Base-by-base conservation (phyloP, 805 yeast species). In the Candida vartiovaarae region DNA sequence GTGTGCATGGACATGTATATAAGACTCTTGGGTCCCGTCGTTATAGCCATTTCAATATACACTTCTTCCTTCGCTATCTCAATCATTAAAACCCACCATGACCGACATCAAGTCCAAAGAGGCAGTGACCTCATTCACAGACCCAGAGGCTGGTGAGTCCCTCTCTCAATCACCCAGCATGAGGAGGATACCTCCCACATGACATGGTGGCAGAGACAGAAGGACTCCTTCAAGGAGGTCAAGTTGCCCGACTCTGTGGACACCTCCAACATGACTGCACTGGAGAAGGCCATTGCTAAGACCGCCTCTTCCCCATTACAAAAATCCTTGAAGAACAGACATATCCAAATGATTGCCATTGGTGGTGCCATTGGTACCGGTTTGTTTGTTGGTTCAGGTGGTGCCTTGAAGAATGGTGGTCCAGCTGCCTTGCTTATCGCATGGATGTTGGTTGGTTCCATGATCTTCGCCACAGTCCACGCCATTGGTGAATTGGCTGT, bases 361-460 rank as follows among this genome's bases (percentile, higher is more conserved):
- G 91, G 91, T 51, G 89, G 90, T 35, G 74, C 83, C 46, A 84
- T 86, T 53, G 95, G 95, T 53, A 81, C 91, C 4, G 95, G 95
- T 57, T 68, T 86, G 39, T 77, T 86, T 49, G 82, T 86, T 30
- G 87, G 88, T 57, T 75, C 88, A 3, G 85, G 86, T 47, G 62
- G 71, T 27, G 75, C 84, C 3, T 64, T 84, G 41, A 49, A 68
- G 28, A 68, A 72, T 32, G 84, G 87, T 58, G 90, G 91, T 30
- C 90, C 90, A 26, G 60, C 72, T 26, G 50, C 56, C 28, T 36
- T 53, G 30, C 34, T 53, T n/a, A 53, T 53, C 34, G 80, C 80
- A 49, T 73, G 80, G 70, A 56, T 62, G 40, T 59, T 77, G 29
- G 70, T 75, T 11, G 75, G 77, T 28, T 48, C 71, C 9, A 68